These are phyloP conservation scores for Brassica incana DNA, from an alignment of 345 rosid genomes.

Conservation along the genomic window DNA sequence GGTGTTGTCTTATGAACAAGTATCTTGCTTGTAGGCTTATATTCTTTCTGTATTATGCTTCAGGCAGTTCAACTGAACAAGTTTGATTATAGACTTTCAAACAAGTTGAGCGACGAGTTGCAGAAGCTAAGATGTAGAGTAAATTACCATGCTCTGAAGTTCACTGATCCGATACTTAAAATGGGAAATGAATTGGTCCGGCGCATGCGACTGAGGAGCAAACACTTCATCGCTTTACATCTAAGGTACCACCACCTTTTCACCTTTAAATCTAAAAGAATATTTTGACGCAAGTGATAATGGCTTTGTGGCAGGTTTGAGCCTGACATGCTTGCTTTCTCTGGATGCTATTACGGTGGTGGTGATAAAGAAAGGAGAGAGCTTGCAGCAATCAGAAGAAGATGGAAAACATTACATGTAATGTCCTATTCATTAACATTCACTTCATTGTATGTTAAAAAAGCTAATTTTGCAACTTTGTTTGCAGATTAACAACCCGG, in stretches of 20 bases:
- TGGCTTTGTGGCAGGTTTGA: slow-evolving; percentile 76
- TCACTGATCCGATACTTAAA: slow-evolving; percentile 70
- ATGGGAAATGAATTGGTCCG: slow-evolving; percentile 79
- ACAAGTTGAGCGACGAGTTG: slow-evolving; percentile 76
- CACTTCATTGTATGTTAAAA: neutral
- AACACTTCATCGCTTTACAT: slow-evolving; percentile 57
- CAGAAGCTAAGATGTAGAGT: slow-evolving; percentile 97
- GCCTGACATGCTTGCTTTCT: slow-evolving; percentile 99
- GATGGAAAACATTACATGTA: slow-evolving; percentile 99
- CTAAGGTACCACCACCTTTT: slow-evolving; percentile 53
- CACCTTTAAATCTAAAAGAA: neutral
- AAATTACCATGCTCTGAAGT: slow-evolving; percentile 86
- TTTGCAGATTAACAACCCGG: slow-evolving; percentile 76
- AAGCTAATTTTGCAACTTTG: neutral
- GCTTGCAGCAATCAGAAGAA: slow-evolving; percentile 80
- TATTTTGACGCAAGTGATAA: slow-evolving; percentile 20
- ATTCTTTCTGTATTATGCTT: slow-evolving; percentile 18
- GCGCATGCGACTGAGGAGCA: slow-evolving; percentile 50
- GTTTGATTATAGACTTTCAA: slow-evolving; percentile 93
- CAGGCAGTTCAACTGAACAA: slow-evolving; percentile 32
- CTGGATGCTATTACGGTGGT: slow-evolving; percentile 99
- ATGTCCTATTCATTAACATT: neutral
- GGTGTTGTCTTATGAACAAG: slow-evolving; percentile 9
- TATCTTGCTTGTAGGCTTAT: slow-evolving; percentile 19
- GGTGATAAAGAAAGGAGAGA: slow-evolving; percentile 91